Conservation (phyloP, 148 eudicot species). For the Silene latifolia region DNA sequence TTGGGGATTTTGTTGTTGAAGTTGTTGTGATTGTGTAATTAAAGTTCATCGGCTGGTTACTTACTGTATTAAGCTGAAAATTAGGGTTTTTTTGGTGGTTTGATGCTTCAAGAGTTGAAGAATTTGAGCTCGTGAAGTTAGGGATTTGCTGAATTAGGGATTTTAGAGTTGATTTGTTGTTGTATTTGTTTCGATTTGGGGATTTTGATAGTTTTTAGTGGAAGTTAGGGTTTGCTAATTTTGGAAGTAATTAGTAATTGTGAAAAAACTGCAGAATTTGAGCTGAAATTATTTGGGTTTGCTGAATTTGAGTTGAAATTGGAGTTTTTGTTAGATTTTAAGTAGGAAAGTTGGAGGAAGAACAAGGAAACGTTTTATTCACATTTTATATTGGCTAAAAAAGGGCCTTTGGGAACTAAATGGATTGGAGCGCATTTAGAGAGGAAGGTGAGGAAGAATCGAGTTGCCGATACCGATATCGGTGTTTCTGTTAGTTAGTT, state of each 20-base stretch:
- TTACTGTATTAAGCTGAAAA: neutral
- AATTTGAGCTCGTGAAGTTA: conserved; percentile 2
- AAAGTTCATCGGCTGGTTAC: too few relatives aligned
- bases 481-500: too few relatives aligned
- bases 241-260: neutral
- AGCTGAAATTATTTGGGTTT: conserved; percentile 17
- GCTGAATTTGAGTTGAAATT: conserved; percentile 17
- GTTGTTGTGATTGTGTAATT: neutral
- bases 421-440: too few relatives aligned
- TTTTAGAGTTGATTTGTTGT: conserved; percentile 11
- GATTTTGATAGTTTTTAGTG: neutral
- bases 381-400: conserved; percentile 89
- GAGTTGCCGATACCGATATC: too few relatives aligned
- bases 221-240: conserved; percentile 11
- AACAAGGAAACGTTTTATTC: conserved; percentile 68
- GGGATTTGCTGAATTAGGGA: conserved; percentile 16
- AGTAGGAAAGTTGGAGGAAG: conserved; percentile 10
- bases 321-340: conserved; percentile 20
- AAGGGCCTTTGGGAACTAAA: conserved; percentile 91
- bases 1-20: neutral
- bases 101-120: neutral
- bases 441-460: too few relatives aligned
- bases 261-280: neutral
- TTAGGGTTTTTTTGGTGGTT: conserved; percentile 16
- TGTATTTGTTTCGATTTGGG: neutral